Percentiles rank a stretch among this genome's conserved stretches.
phyloP scores from a whole-genome alignment of 2,329 filamentous ascomycete species.

The Fusarium albosuccineum region DNA sequence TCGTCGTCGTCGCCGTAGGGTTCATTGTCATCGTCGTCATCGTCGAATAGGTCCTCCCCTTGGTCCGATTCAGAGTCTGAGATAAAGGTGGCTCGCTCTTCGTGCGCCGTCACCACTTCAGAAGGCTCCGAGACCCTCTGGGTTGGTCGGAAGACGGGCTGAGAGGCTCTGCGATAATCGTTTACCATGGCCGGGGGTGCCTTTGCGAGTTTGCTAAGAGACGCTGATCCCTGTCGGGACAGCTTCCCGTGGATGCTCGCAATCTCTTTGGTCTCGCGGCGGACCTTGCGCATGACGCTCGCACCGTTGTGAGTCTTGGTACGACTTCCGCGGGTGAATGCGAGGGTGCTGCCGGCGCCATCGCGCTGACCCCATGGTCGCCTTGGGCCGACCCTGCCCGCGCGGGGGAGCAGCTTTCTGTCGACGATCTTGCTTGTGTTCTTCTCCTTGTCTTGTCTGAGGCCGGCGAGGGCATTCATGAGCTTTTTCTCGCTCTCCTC shows the following conservation, averaged over 20 bases:
- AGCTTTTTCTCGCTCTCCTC: constrained; percentile 71
- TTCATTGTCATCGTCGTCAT: constrained; percentile 34
- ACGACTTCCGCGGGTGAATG: constrained; percentile 62
- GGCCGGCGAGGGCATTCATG: constrained; percentile 67
- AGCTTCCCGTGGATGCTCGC: constrained; percentile 62
- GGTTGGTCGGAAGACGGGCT: constrained; percentile 50
- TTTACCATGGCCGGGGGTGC: constrained; percentile 68
- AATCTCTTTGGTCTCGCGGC: constrained; percentile 68
- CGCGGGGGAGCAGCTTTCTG: constrained; percentile 59
- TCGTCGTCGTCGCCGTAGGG: constrained; percentile 29
- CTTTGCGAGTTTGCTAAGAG: constrained; percentile 57
- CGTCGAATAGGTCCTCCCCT: constrained; percentile 42
- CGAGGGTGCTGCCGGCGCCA: constrained; percentile 51
- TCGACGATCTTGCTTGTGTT: constrained; percentile 71
- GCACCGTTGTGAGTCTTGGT: constrained; percentile 66
- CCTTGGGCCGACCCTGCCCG: constrained; percentile 51
- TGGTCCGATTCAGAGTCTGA: constrained; percentile 55
- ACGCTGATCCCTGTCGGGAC: constrained; percentile 49
- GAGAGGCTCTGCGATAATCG: constrained; percentile 61
- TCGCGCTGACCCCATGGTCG: constrained; percentile 48
- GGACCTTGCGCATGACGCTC: constrained; percentile 68
- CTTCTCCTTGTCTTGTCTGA: constrained; percentile 69
- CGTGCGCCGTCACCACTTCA: constrained; percentile 48
- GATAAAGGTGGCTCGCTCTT: constrained; percentile 55
- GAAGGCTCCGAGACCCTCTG: constrained; percentile 38